Base-by-base conservation (phyloP, 306 rosid species). In the Ammopiptanthus mongolicus region DNA sequence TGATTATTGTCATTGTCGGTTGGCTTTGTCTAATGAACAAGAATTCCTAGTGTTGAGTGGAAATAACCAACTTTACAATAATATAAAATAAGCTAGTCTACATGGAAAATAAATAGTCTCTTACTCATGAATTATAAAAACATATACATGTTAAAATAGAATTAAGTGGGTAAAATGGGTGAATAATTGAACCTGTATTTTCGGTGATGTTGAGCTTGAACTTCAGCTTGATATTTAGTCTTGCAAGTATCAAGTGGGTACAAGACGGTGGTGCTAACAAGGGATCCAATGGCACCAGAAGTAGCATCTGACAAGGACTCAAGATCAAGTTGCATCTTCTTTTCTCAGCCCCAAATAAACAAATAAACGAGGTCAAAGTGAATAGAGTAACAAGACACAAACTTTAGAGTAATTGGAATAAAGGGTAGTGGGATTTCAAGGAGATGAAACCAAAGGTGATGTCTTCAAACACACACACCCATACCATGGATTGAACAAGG, bases 161-260 rank as follows among this genome's bases (percentile, higher is more conserved):
- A 41, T 46, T 23, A 21, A 64, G 48, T 21, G 52, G 3, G 46
- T 10, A 29, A 57, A 33, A 73, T 11, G 63, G 62, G 6, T 22
- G 9, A 52, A 59, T 2, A 65, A 39, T 6, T 5, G 17, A 63
- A 95, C 97, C 91, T 95, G 84, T 91, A 95, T 79, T 92, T 95
- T 18, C 86, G 87, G 28, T 87, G 90, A 67, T 87, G 84, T 3
- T 73, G 82, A 85, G 91, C 85, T 81, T 88, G 89, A 63, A 86
- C 92, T 86, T 95, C 98, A 66, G 98, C 98, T 88, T 95, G 98
- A 79, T 90, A 95, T 55, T 95, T 95, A 66, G 98, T 87, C 82
- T 95, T 95, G 79, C 98, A 95, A 18, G 98, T 95, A 69, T 95
- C 98, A 44, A 95, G 96, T 42, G 98, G 98, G 82, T 95, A 95